phyloP scores from a whole-genome alignment of 2,329 filamentous ascomycete species.

The Cladophialophora bantiana region DNA sequence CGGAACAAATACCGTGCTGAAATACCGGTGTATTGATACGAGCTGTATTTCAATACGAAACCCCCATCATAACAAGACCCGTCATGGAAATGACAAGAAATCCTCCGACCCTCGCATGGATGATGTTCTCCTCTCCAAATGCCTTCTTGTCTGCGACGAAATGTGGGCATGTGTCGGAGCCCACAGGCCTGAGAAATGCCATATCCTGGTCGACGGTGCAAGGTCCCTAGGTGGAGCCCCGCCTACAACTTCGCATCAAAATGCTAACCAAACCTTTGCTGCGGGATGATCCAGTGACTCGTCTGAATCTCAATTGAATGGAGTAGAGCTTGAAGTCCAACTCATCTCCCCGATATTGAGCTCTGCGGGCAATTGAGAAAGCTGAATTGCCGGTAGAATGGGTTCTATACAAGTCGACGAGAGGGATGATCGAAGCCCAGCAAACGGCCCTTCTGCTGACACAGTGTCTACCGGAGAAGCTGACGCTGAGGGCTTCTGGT shows the following conservation, averaged over 20 bases:
- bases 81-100: background rate
- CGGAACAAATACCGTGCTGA: background rate
- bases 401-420: slow-evolving; percentile 13
- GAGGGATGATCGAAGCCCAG: background rate
- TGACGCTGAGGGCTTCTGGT: slow-evolving; percentile 31
- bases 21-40: background rate
- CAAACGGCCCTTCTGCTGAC: slow-evolving; percentile 5
- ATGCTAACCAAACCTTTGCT: background rate
- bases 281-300: background rate
- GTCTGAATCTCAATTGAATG: background rate
- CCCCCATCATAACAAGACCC: background rate
- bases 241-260: background rate
- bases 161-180: background rate
- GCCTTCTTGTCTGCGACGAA: background rate
- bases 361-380: background rate
- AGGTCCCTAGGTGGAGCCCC: background rate
- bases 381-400: background rate
- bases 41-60: slow-evolving; percentile 5
- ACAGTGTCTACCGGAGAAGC: background rate
- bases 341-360: background rate
- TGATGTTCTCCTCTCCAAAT: background rate
- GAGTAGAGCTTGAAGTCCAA: background rate
- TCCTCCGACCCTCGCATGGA: background rate
- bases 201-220: background rate
- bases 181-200: background rate